Evolutionary conservation across 2,329 filamentous ascomycete genomes (phyloP).

Genomic region (Talaromyces marneffei): DNA sequence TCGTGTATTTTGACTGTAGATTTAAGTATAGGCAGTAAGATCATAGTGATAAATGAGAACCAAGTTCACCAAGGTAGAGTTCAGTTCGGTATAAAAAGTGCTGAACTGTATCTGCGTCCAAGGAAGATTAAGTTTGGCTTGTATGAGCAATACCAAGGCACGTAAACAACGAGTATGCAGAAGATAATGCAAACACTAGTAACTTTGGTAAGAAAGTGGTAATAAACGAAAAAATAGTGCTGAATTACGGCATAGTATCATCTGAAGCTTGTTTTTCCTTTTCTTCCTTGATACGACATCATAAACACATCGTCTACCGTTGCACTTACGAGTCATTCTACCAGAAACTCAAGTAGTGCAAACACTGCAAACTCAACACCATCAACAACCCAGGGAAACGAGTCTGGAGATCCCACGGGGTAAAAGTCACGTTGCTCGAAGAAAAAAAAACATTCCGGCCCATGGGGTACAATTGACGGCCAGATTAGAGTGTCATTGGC

Average conservation of each 20-base stretch:
- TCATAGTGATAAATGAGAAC: not conserved
- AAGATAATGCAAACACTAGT: not conserved
- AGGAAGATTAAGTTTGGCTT: not conserved
- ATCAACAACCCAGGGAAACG: not conserved
- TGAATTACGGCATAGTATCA: not conserved
- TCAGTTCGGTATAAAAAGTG: not conserved
- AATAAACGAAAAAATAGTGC: not conserved
- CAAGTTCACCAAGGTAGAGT: not conserved
- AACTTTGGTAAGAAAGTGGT: not conserved
- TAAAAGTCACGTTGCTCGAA: not conserved
- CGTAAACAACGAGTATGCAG: not conserved
- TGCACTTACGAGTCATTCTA: not conserved
- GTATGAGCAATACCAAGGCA: not conserved
- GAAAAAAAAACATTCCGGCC: conserved; percentile 1
- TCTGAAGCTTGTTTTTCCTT: not conserved
- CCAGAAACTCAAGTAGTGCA: not conserved
- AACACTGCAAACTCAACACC: not conserved
- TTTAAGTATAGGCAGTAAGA: not conserved
- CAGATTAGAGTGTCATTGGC: not conserved
- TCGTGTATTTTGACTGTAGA: not conserved
- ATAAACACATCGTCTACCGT: not conserved
- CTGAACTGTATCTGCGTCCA: not conserved
- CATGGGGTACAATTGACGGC: not conserved
- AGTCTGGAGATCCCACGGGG: conserved; percentile 8
- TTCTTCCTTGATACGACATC: not conserved